phyloP scores from a whole-genome alignment of 768 basidiomycete species.

The Paxillus ammoniavirescens region DNA sequence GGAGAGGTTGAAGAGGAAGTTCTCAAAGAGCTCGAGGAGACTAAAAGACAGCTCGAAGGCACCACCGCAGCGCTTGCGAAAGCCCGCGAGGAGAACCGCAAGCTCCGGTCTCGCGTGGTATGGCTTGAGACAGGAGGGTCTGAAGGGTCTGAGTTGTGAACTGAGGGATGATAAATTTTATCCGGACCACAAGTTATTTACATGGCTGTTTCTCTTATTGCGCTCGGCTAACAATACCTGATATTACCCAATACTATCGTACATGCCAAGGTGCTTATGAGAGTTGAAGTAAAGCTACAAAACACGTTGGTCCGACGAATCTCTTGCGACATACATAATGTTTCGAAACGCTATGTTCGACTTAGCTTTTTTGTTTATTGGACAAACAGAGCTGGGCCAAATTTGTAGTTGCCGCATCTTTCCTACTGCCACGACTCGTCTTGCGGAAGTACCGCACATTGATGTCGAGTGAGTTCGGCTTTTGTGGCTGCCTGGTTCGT shows the following conservation, averaged over 20 bases:
- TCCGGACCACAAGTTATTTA: no score
- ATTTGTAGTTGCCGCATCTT: no score
- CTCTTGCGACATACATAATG: no score
- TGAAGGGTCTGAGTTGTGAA: constrained; percentile 31
- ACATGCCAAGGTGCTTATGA: not conserved
- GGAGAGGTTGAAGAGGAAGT: constrained; percentile 65
- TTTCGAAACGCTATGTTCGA: no score
- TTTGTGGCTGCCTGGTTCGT: no score
- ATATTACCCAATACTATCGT: constrained; percentile 5
- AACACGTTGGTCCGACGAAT: not conserved
- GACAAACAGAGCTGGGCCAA: no score
- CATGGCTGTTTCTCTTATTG: not conserved
- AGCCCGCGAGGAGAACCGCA: constrained; percentile 52
- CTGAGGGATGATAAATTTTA: not conserved
- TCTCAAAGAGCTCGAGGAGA: constrained; percentile 46
- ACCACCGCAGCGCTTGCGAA: constrained; percentile 42
- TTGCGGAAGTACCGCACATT: no score
- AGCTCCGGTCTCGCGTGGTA: constrained; percentile 42
- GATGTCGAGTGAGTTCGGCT: no score
- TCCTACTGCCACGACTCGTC: no score
- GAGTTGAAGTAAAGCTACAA: constrained; percentile 2
- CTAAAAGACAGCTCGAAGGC: constrained; percentile 47
- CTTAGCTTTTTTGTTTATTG: no score
- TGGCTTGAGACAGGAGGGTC: constrained; percentile 34
- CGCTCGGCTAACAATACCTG: not conserved